Base-by-base conservation (phyloP, 2,329 filamentous ascomycete species). In the Lecanicillium sp. region DNA sequence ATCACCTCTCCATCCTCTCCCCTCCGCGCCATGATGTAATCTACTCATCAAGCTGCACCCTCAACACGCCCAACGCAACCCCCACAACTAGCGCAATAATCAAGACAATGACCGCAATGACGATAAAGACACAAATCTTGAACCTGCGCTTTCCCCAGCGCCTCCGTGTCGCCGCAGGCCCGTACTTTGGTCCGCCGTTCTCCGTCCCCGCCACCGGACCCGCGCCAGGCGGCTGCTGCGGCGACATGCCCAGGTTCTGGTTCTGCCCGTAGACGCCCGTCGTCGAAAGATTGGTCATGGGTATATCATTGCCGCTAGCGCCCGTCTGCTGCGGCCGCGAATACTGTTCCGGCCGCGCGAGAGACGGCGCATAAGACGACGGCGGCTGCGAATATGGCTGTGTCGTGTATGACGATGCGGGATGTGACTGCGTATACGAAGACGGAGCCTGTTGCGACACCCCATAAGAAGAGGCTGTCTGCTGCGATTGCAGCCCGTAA, bases 41-140 rank as follows among this genome's bases (percentile, higher is more conserved):
- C 22, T 25, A 25, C 22, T 33, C 30, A 17, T 17, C 15, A 18
- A 11, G 7, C 25, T 49, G 46, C 14, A 46, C 40, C 29, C 51
- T 55, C 6, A 53, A 38, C 6, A 55, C 49, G 3, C 53, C 53
- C 33, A 56, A 34, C 13, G 52, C 43, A 11, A 56, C 37, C 4
- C 53, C 53, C 7, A 56, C 39, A n/a, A 49, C 44, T 25, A 56
- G 32, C 11, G 49, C 52, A 29, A 55, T 29, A 3, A 49, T 31
- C 37, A 56, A 51, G n/a, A 56, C 30, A 14, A 50, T 14, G 11
- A 53, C n/a, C 5, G 39, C 42, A 17, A 46, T 46, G 31, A 51
- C 13, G 29, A 43, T 29, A 15, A 55, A 22, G 14, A 51, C 30
- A 18, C 52, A 53, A 5, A 56, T 41, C 30, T 47, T 46, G 13